phyloP scores from a whole-genome alignment of 768 basidiomycete genomes.

The Kwoniella dejecticola region DNA sequence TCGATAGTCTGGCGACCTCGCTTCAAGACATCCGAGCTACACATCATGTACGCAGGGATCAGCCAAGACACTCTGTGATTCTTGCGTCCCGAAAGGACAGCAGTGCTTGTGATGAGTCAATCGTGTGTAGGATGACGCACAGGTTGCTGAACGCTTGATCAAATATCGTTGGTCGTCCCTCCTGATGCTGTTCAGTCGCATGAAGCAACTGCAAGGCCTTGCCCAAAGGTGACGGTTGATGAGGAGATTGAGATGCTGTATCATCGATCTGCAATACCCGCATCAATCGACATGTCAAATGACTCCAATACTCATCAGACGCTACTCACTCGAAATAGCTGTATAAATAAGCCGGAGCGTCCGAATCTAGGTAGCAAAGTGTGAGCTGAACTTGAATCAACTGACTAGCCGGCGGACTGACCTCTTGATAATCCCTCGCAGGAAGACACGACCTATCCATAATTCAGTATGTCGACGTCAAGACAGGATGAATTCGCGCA shows the following conservation, averaged over 20 bases:
- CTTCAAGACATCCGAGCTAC: constrained; percentile 34
- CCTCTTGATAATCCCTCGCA: constrained; percentile 20
- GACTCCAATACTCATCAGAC: neutral
- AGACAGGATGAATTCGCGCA: neutral
- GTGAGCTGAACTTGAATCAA: neutral
- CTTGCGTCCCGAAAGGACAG: too few species aligned
- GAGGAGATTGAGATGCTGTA: neutral
- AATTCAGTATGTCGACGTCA: neutral
- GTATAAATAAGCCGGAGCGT: constrained; percentile 35
- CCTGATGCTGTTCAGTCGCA: constrained; percentile 4
- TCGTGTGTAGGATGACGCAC: constrained; percentile 9
- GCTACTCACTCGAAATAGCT: constrained; percentile 24
- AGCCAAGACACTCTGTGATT: neutral
- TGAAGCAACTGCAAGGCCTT: constrained; percentile 17
- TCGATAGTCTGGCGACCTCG: constrained; percentile 30
- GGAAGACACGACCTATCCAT: constrained; percentile 14
- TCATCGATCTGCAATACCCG: constrained; percentile 10
- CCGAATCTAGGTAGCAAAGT: constrained; percentile 23
- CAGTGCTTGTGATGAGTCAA: too few species aligned
- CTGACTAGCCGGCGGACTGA: neutral
- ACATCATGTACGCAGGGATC: neutral
- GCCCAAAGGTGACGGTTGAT: constrained; percentile 3
- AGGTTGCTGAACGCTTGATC: constrained; percentile 23
- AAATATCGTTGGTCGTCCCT: constrained; percentile 2
- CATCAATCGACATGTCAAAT: too few species aligned